Conservation (phyloP, 179 eudicot species). For the Beta lomatogona region DNA sequence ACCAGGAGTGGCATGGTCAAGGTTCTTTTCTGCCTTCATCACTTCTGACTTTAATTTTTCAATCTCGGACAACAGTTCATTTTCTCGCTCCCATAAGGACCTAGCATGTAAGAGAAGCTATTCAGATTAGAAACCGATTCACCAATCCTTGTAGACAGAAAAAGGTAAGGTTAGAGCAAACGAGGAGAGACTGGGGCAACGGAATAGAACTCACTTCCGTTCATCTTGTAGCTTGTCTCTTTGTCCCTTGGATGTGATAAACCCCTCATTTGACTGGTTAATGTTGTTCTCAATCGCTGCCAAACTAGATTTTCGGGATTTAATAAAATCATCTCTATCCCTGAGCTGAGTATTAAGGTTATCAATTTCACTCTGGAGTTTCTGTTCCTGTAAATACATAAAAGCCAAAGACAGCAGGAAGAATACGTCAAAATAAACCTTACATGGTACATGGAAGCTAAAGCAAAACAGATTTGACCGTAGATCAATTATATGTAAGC, state of each 20-base stretch:
- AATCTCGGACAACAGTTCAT: constrained; percentile 79
- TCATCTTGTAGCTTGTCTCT: constrained; percentile 85
- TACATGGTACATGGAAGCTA: background rate
- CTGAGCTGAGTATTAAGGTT: constrained; percentile 59
- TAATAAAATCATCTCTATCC: constrained; percentile 59
- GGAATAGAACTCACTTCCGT: constrained; percentile 63
- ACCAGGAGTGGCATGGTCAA: constrained; percentile 98
- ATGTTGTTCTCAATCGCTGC: constrained; percentile 54
- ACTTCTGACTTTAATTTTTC: constrained; percentile 80
- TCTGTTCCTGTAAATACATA: constrained; percentile 56
- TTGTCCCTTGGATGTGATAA: constrained; percentile 55
- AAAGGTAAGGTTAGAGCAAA: constrained; percentile 4
- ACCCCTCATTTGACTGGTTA: constrained; percentile 52
- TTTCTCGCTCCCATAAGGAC: constrained; percentile 87
- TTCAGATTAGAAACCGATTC: constrained; percentile 15
- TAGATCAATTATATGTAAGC: background rate
- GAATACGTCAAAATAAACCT: background rate
- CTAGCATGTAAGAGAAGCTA: constrained; percentile 35
- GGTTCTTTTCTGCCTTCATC: constrained; percentile 88
- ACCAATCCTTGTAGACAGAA: background rate
- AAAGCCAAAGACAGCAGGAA: constrained; percentile 14
- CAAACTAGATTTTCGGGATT: constrained; percentile 49
- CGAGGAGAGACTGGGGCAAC: background rate
- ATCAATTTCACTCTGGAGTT: constrained; percentile 65
- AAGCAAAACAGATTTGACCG: background rate